phyloP scores from a whole-genome alignment of 2,329 filamentous ascomycete genomes.

The Aspergillus brasiliensis region DNA sequence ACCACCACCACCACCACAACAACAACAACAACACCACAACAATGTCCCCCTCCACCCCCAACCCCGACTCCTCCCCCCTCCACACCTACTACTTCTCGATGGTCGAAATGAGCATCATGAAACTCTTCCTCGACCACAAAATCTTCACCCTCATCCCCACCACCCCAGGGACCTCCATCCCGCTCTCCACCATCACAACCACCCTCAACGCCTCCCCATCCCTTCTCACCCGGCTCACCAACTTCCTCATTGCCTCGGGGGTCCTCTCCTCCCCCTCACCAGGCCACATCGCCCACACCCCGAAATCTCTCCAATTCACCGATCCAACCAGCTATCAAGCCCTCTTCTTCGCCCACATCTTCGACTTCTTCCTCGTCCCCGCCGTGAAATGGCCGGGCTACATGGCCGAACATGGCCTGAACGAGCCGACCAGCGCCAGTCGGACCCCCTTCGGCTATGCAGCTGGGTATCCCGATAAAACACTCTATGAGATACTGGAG shows the following conservation, averaged over 20 bases:
- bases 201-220: too few relatives aligned
- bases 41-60: too few relatives aligned
- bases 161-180: too few relatives aligned
- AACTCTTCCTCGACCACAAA: too few relatives aligned
- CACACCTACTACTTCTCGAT: too few relatives aligned
- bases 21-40: too few relatives aligned
- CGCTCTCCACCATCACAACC: too few relatives aligned
- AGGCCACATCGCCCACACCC: not conserved
- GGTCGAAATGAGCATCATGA: too few relatives aligned
- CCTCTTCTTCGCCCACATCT: not conserved
- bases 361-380: conserved; percentile 2
- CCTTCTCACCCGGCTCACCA: not conserved
- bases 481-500: conserved; percentile 3
- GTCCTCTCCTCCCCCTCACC: not conserved
- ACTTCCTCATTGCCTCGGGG: not conserved
- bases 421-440: not conserved
- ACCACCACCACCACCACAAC: too few relatives aligned
- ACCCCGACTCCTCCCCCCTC: too few relatives aligned
- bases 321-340: not conserved
- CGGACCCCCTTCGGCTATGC: conserved; percentile 1
- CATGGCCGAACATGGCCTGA: not conserved
- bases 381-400: not conserved
- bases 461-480: not conserved
- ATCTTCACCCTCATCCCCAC: too few relatives aligned
- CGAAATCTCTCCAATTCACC: not conserved